Evolutionary conservation across 2,329 filamentous ascomycete species (phyloP).

Genomic region (Colletotrichum eremochloae): DNA sequence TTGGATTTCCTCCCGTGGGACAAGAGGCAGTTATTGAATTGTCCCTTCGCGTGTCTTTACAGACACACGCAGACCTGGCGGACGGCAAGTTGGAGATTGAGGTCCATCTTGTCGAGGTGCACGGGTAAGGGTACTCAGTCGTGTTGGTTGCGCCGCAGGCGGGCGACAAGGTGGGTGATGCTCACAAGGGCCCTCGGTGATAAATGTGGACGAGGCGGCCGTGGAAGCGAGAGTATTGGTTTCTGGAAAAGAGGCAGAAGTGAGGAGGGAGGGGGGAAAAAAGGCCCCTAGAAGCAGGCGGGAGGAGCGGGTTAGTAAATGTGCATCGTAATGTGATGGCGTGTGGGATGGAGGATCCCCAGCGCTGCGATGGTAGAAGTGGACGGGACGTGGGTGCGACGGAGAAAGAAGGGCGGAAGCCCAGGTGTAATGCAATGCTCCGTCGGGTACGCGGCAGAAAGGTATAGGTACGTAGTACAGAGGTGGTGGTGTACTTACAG

Average conservation of each 20-base stretch:
- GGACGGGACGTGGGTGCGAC: conserved; percentile 24
- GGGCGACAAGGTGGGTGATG: conserved; percentile 19
- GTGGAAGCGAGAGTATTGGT: conserved; percentile 10
- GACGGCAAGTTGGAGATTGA: conserved; percentile 43
- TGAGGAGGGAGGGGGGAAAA: not conserved
- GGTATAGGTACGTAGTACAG: not conserved
- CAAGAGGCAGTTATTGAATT: conserved; percentile 36
- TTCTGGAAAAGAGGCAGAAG: not conserved
- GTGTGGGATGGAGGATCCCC: conserved; percentile 23
- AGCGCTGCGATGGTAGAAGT: conserved; percentile 7
- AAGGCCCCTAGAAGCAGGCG: conserved; percentile 13
- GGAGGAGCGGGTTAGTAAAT: conserved; percentile 42
- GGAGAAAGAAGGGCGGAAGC: conserved; percentile 25
- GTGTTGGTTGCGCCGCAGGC: conserved; percentile 12
- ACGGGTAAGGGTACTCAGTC: conserved; percentile 10
- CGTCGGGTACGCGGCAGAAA: not conserved
- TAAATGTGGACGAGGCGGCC: conserved; percentile 14
- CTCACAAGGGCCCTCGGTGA: conserved; percentile 33
- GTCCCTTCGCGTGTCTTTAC: conserved; percentile 36
- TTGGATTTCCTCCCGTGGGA: conserved; percentile 21
- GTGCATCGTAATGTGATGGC: conserved; percentile 35
- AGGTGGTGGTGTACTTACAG: not conserved
- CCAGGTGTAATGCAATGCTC: conserved; percentile 3
- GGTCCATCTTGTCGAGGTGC: conserved; percentile 42
- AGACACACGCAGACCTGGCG: conserved; percentile 40